Percentiles rank a stretch among this genome's conserved stretches.
Evolutionary conservation across 202 grass and related monocot genomes (phyloP).

Genomic region (Setaria italica): DNA sequence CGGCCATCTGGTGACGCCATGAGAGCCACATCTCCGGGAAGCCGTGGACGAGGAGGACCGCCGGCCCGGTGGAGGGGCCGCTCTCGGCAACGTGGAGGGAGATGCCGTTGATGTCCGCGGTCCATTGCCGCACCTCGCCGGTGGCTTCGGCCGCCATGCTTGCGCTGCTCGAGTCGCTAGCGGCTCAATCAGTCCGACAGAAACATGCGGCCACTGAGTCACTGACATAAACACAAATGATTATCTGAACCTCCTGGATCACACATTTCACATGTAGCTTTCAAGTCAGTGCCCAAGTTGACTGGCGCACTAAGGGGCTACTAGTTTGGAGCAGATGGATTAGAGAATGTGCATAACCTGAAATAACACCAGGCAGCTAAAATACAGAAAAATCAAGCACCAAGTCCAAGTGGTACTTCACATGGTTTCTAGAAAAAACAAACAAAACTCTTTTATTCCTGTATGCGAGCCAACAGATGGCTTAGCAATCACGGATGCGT

Average conservation of each 20-base stretch:
- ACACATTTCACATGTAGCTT: not conserved
- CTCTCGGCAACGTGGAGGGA: slow-evolving; percentile 46
- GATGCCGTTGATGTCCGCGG: slow-evolving; percentile 36
- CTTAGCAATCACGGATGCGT: not conserved
- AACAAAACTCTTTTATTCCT: not conserved
- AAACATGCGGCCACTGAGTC: not conserved
- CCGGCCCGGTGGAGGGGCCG: slow-evolving; percentile 34
- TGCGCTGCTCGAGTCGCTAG: not conserved
- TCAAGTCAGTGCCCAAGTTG: too few relatives aligned
- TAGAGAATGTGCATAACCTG: too few relatives aligned
- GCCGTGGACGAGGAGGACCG: slow-evolving; percentile 63
- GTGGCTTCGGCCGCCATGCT: slow-evolving; percentile 11
- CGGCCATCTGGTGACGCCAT: slow-evolving; percentile 68
- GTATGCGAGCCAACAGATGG: not conserved
- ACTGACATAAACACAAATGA: not conserved
- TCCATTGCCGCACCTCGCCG: slow-evolving; percentile 54
- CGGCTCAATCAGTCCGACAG: not conserved
- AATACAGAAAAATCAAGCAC: not conserved
- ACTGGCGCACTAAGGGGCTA: too few relatives aligned
- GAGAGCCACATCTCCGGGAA: slow-evolving; percentile 81
- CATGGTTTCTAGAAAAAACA: not conserved
- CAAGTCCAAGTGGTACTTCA: not conserved
- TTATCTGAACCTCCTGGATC: not conserved
- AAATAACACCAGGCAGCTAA: not conserved
- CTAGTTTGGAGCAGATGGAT: too few relatives aligned